Percentiles rank a stretch among this genome's conserved stretches.
phyloP scores from a whole-genome alignment of 148 eudicot species.

The Bassia scoparia region DNA sequence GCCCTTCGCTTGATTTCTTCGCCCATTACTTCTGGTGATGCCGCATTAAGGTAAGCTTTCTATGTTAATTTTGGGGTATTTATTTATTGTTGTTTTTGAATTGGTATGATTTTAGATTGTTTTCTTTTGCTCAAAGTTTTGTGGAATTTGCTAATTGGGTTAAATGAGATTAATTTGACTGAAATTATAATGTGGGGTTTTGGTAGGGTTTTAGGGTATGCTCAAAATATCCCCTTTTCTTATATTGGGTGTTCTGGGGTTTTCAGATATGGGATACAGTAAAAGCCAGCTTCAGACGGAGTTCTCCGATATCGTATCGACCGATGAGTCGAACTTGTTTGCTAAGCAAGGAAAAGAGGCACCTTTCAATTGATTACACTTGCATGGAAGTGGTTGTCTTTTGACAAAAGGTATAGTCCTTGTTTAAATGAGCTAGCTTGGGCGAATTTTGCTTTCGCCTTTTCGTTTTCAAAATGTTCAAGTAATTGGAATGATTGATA shows the following conservation, averaged over 20 bases:
- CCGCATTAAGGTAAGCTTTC: constrained; percentile 64
- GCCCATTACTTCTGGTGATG: constrained; percentile 81
- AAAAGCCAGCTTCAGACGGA: constrained; percentile 80
- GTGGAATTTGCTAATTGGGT: neutral
- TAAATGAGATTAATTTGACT: neutral
- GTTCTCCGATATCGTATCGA: constrained; percentile 50
- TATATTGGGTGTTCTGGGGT: neutral
- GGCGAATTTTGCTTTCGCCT: neutral
- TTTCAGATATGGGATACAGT: constrained; percentile 85
- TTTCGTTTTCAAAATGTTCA: neutral
- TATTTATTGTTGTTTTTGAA: neutral
- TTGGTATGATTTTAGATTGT: neutral
- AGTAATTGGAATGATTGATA: neutral
- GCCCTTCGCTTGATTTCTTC: constrained; percentile 68
- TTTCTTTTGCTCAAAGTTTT: neutral
- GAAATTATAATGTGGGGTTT: constrained; percentile 2
- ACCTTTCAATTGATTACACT: constrained; percentile 88
- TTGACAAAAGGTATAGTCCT: constrained; percentile 54
- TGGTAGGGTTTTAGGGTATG: constrained; percentile 13
- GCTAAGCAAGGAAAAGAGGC: constrained; percentile 60
- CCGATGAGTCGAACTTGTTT: constrained; percentile 39
- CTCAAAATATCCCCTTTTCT: neutral
- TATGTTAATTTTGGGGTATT: neutral
- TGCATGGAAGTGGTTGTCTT: constrained; percentile 93
- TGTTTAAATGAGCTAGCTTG: neutral